Evolutionary conservation across 1,284 basidiomycete genomes (phyloP).

Genomic region (Papiliotrema flavescens): DNA sequence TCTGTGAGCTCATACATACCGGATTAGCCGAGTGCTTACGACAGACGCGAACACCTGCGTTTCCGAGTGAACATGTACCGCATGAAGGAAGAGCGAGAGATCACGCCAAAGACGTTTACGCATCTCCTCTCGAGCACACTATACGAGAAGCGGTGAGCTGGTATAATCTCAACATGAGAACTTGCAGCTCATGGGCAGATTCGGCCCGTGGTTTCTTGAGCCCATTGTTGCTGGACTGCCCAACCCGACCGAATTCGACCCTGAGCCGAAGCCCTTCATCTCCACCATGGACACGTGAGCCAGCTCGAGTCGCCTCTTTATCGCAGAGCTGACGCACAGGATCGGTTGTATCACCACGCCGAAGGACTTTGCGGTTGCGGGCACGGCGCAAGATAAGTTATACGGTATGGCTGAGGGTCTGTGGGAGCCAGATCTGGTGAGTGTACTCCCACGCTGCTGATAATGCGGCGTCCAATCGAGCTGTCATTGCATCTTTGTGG

Average conservation of each 20-base stretch:
- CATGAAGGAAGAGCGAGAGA: slow-evolving; percentile 98
- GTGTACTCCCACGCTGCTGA: slow-evolving; percentile 18
- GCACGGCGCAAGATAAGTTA: slow-evolving; percentile 88
- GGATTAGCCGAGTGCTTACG: not conserved
- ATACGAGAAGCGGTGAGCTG: slow-evolving; percentile 78
- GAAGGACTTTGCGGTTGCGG: slow-evolving; percentile 91
- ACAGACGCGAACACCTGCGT: slow-evolving; percentile 79
- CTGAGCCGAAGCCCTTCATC: slow-evolving; percentile 86
- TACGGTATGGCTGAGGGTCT: slow-evolving; percentile 97
- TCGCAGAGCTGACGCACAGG: slow-evolving; percentile 19
- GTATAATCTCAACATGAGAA: too few species aligned
- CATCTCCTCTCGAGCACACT: slow-evolving; percentile 95
- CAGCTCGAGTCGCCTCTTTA: slow-evolving; percentile 18
- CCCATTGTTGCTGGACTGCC: slow-evolving; percentile 91
- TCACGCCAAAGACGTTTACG: slow-evolving; percentile 93
- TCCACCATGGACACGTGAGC: slow-evolving; percentile 79
- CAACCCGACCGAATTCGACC: slow-evolving; percentile 57
- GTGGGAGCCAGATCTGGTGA: slow-evolving; percentile 89
- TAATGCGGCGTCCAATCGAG: too few species aligned
- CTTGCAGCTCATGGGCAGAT: slow-evolving; percentile 49
- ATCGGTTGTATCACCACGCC: slow-evolving; percentile 71
- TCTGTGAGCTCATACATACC: slow-evolving; percentile 71
- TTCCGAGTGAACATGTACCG: slow-evolving; percentile 99
- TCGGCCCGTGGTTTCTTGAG: slow-evolving; percentile 95
- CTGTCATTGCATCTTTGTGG: too few species aligned